phyloP scores from a whole-genome alignment of 495 filamentous ascomycete species.

The Penicillium waksmanii region DNA sequence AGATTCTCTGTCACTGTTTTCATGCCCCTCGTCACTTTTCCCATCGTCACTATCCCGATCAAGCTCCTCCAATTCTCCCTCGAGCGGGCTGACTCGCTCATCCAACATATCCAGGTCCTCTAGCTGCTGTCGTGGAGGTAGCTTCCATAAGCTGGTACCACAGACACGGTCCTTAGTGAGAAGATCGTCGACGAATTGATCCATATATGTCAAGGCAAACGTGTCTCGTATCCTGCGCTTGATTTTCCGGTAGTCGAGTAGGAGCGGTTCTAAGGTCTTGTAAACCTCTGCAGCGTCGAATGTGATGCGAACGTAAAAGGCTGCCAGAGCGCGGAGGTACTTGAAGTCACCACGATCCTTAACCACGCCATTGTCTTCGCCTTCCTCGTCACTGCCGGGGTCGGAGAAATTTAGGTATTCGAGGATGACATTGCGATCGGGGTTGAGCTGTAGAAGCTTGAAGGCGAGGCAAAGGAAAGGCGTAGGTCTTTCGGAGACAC shows the following conservation, averaged over 20 bases:
- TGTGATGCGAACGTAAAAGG: slow-evolving; percentile 92
- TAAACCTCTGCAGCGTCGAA: slow-evolving; percentile 82
- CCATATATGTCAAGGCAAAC: slow-evolving; percentile 74
- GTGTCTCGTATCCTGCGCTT: slow-evolving; percentile 73
- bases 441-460: slow-evolving; percentile 89
- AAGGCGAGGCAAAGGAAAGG: slow-evolving; percentile 95
- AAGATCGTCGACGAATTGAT: slow-evolving; percentile 92
- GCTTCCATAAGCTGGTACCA: slow-evolving; percentile 89
- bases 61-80: slow-evolving; percentile 81
- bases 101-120: slow-evolving; percentile 92
- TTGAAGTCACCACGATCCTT: slow-evolving; percentile 75
- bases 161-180: slow-evolving; percentile 89
- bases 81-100: slow-evolving; percentile 78
- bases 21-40: slow-evolving; percentile 18
- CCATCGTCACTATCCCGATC: slow-evolving; percentile 64
- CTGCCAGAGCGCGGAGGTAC: slow-evolving; percentile 85
- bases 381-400: slow-evolving; percentile 41
- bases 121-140: slow-evolving; percentile 77
- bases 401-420: slow-evolving; percentile 72
- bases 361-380: slow-evolving; percentile 32
- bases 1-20: slow-evolving; percentile 26
- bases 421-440: slow-evolving; percentile 74
- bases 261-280: slow-evolving; percentile 74
- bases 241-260: slow-evolving; percentile 85
- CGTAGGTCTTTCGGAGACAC: slow-evolving; percentile 77